Evolutionary conservation across 176 grass and related monocot species (phyloP).

Genomic region (Aegilops umbellulata): DNA sequence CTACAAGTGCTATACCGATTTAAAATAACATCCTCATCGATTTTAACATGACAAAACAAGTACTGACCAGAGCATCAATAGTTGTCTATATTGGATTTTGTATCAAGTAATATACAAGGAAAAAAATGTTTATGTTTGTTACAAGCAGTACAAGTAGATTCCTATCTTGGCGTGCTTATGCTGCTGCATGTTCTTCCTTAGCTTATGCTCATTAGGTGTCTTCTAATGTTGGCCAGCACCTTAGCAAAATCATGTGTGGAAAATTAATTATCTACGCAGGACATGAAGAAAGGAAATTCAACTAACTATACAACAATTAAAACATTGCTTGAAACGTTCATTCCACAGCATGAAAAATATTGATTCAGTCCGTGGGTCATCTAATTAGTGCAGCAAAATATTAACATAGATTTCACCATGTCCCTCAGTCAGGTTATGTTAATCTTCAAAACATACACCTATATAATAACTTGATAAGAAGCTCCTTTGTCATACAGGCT

Average conservation of each 20-base stretch:
- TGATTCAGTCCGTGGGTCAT: no score
- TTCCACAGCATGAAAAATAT: no score
- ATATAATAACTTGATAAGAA: no score
- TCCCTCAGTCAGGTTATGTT: no score
- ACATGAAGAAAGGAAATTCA: no score
- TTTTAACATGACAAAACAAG: neutral
- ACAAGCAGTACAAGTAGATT: neutral
- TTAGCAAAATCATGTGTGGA: neutral
- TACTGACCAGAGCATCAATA: neutral
- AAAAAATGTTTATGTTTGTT: neutral
- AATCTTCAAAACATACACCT: no score
- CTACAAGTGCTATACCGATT: neutral
- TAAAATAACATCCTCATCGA: neutral
- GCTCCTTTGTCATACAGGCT: no score
- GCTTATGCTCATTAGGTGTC: neutral
- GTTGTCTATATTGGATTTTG: neutral
- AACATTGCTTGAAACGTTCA: no score
- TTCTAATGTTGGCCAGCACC: neutral
- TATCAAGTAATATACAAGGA: neutral
- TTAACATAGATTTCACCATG: no score
- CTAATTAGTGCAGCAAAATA: no score
- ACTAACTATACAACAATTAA: neutral
- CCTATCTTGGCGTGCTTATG: neutral
- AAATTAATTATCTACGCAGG: neutral
- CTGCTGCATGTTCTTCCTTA: neutral